phyloP scores from a whole-genome alignment of 805 yeast species.

The Kluyveromyces nonfermentans region DNA sequence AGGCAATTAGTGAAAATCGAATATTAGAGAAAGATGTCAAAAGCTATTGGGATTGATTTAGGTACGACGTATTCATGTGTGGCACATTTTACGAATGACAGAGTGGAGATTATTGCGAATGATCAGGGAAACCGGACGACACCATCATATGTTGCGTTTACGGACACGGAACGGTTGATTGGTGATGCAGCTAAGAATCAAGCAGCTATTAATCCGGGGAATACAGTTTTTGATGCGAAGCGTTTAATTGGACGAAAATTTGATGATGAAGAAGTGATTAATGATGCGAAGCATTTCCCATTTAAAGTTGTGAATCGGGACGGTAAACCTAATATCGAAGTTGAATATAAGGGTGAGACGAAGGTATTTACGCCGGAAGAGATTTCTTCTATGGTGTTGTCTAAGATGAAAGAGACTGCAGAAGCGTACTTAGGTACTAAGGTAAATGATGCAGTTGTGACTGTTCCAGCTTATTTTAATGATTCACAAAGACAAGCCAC shows the following conservation, averaged over 20 bases:
- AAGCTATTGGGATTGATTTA: slow-evolving; percentile 66
- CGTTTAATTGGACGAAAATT: slow-evolving; percentile 89
- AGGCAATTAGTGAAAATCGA: not conserved
- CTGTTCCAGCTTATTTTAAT: slow-evolving; percentile 96
- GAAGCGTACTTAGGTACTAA: slow-evolving; percentile 75
- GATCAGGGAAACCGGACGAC: slow-evolving; percentile 99
- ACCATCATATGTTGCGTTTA: slow-evolving; percentile 92
- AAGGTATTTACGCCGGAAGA: slow-evolving; percentile 91
- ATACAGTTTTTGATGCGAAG: slow-evolving; percentile 88
- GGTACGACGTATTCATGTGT: slow-evolving; percentile 94
- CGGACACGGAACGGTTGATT: slow-evolving; percentile 84
- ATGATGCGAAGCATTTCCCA: slow-evolving; percentile 79
- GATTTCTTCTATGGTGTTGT: slow-evolving; percentile 84
- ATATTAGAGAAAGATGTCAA: slow-evolving; percentile 30
- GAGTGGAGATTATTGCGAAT: slow-evolving; percentile 92
- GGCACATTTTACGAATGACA: slow-evolving; percentile 84
- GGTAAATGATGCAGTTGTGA: slow-evolving; percentile 86
- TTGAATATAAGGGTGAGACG: slow-evolving; percentile 74
- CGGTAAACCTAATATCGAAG: slow-evolving; percentile 75
- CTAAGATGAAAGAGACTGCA: slow-evolving; percentile 87
- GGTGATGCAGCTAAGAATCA: slow-evolving; percentile 98
- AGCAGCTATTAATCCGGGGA: slow-evolving; percentile 86
- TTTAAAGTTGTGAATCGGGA: slow-evolving; percentile 66
- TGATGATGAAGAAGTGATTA: slow-evolving; percentile 66
- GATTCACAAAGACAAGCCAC: slow-evolving; percentile 98